Evolutionary conservation across 192 early-diverging fungal genomes (phyloP).

Genomic region (Coemansia sp.): DNA sequence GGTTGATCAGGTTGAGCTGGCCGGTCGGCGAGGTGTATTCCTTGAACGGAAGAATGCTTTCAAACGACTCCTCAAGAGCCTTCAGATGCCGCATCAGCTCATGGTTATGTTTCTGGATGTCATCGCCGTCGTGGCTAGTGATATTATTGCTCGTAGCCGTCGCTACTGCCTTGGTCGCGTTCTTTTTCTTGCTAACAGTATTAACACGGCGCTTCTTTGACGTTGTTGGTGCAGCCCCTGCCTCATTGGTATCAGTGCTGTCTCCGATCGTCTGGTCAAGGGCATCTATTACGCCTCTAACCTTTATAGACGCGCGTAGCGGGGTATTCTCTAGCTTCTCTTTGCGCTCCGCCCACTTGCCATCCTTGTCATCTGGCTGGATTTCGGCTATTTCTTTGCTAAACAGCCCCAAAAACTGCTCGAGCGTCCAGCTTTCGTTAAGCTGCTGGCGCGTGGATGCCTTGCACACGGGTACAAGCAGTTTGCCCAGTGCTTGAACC

Average conservation of each 20-base stretch:
- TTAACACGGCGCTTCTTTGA: not conserved
- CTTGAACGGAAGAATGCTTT: constrained; percentile 47
- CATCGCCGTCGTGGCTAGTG: not conserved
- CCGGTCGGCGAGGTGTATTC: constrained; percentile 59
- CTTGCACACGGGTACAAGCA: constrained; percentile 8
- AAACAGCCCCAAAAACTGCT: constrained; percentile 22
- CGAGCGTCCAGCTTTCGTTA: constrained; percentile 14
- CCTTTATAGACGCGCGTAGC: constrained; percentile 16
- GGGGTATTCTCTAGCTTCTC: constrained; percentile 1
- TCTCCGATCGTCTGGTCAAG: not conserved
- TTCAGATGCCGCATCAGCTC: constrained; percentile 6
- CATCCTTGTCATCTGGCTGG: not conserved
- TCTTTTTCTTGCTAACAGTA: not conserved
- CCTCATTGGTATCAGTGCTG: not conserved
- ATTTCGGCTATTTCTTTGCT: not conserved
- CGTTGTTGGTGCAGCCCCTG: not conserved
- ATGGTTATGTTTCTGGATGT: not conserved
- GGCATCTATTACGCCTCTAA: not conserved
- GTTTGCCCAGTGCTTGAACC: constrained; percentile 4
- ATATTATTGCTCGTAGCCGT: not conserved
- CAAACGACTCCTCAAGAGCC: not conserved
- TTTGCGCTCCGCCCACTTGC: not conserved
- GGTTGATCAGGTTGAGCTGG: constrained; percentile 60
- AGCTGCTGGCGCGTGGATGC: not conserved
- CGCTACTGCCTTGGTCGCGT: not conserved